phyloP scores from a whole-genome alignment of 768 basidiomycete species.

The Crassisporium funariophilum region DNA sequence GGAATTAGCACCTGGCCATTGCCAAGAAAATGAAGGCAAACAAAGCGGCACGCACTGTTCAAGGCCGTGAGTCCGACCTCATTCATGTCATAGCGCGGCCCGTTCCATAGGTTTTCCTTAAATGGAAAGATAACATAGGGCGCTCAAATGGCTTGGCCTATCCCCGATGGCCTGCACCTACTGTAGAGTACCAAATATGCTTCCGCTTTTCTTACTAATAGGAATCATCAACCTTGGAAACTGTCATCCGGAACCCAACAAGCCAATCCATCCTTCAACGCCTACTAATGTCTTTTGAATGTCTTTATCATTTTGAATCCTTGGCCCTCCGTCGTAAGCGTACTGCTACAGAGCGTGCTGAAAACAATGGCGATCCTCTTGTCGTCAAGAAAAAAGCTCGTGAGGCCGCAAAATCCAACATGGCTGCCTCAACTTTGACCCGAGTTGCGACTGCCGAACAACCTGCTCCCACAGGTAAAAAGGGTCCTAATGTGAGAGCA shows the following conservation, averaged over 20 bases:
- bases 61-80: no score
- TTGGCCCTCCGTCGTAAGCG: constrained; percentile 2
- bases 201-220: not conserved
- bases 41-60: no score
- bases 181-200: constrained; percentile 5
- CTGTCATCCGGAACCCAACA: not conserved
- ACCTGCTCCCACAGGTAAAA: no score
- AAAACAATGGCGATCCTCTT: constrained; percentile 5
- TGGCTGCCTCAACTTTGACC: not conserved
- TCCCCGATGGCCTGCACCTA: not conserved
- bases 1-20: no score
- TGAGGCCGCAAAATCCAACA: not conserved
- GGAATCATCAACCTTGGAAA: not conserved
- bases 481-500: no score
- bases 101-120: not conserved
- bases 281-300: not conserved
- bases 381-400: constrained; percentile 3
- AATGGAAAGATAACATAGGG: not conserved
- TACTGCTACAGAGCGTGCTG: constrained; percentile 3
- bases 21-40: no score
- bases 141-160: not conserved
- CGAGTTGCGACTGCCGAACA: no score
- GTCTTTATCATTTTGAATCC: not conserved
- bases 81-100: no score
- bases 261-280: constrained; percentile 2